These are phyloP conservation scores for Raphanus sativus DNA, from an alignment of 345 rosid species.

Conservation along the genomic window DNA sequence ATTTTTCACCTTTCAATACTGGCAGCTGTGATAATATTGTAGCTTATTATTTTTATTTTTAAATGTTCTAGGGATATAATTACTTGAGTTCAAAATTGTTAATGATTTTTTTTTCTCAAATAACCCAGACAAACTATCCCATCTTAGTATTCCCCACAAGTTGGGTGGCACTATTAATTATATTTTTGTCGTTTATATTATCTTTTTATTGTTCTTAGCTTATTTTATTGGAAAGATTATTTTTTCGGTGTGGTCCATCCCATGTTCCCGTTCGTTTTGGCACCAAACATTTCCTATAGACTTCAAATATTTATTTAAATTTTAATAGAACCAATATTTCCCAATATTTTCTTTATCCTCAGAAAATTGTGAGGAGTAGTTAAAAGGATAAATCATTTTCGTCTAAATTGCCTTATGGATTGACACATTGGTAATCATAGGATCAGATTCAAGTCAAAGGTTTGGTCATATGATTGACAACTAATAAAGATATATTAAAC, in stretches of 20 bases:
- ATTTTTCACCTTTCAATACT: background rate
- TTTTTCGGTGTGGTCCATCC: conserved; percentile 61
- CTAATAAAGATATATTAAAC: conserved; percentile 29
- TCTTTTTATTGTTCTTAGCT: conserved; percentile 44
- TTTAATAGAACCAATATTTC: conserved; percentile 17
- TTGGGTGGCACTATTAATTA: conserved; percentile 57
- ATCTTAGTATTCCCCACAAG: conserved; percentile 70
- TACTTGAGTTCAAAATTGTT: background rate
- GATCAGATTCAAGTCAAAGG: conserved; percentile 45
- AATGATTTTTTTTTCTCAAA: background rate
- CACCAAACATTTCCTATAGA: conserved; percentile 47
- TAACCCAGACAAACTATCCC: conserved; percentile 35
- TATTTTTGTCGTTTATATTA: conserved; percentile 33
- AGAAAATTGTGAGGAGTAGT: conserved; percentile 15
- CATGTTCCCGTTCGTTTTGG: conserved; percentile 45
- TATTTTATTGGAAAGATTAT: conserved; percentile 22
- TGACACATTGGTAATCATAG: conserved; percentile 38
- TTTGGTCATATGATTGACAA: conserved; percentile 52
- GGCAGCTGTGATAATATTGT: background rate
- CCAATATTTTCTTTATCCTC: background rate
- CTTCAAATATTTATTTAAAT: conserved; percentile 30
- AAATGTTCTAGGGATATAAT: background rate
- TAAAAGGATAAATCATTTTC: conserved; percentile 31
- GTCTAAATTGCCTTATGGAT: conserved; percentile 11
- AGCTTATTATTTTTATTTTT: background rate